Base-by-base conservation (phyloP, 2,329 filamentous ascomycete species). In the Fusarium illudens region DNA sequence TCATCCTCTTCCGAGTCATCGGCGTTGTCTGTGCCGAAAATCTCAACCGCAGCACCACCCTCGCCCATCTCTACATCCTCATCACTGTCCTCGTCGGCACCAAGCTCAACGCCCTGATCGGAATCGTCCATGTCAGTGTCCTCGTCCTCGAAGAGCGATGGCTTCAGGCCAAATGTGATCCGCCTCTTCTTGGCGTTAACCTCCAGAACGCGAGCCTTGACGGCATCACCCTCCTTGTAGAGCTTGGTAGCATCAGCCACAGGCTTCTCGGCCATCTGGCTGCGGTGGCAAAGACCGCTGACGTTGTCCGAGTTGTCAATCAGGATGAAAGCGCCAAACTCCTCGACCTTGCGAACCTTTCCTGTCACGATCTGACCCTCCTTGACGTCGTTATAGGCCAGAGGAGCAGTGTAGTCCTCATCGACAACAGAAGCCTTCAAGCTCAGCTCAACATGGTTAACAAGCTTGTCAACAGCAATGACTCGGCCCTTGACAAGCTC, bases 241-340 rank as follows among this genome's bases (percentile, higher is more conserved):
- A 99, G 84, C 75, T 94, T 95, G 66, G 88, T 89, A n/a, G 94
- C 92, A 81, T 98, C 92, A 54, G 92, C 86, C 22, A 97, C 89
- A 6, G 86, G 82, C 72, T 90, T 90, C 70, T 97, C 93, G 0
- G 96, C 94, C 86, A 99, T 94, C 77, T 99, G 91, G 67, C 90
- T 95, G 65, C 92, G 89, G 78, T 99, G 96, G 78, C 95, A 98
- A 10, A 99, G 86, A 65, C 96, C 96, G 71, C 95, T 97, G 65
- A 99, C 89, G 71, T 97, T 97, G 58, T 88, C 85, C 5, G 94
- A 96, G 63, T 91, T 89, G 77, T 97, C 93, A 19, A 99, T 84
- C 42, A 96, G 88, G 71, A 99, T 92, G 78, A 99, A 99, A 6
- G 95, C 95, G 68, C 96, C 96, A 77, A 94, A 99, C 30, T 97